Base-by-base conservation (phyloP, 352 stramenopile genomes). In the Globisporangium alternatum region DNA sequence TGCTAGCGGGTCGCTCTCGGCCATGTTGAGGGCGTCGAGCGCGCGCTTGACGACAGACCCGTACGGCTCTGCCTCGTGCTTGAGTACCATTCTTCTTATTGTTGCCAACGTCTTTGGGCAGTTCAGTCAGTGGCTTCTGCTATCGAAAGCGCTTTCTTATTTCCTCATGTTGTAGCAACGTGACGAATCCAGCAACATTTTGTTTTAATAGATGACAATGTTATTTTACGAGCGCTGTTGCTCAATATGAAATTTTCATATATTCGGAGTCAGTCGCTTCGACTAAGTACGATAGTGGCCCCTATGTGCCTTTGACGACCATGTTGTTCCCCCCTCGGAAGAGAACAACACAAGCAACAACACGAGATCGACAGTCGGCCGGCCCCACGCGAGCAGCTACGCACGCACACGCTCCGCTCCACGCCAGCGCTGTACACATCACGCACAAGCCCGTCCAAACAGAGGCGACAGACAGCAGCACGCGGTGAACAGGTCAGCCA, bases 241-340 rank as follows among this genome's bases (percentile, higher is more conserved):
- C 25, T 28, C 25, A 2, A 28, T n/a, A 28, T 1, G 25, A 28
- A 28, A 28, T 1, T 28, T 28, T 28, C 25, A 28, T 28, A 22
- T 8, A 5, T 49, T 49, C 5, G 44, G 44, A 49, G 44, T 49
- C 44, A 49, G 44, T 49, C 9, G 44, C 6, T 28, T 19, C n/a
- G 44, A 17, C 19, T 22, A 49, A 49, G 44, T 49, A 28, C 44
- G 44, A 49, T 7, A 4, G 10, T 10, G 1, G 39, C 13, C 13
- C 39, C 13, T 45, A 17, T 43, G 19, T 45, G 41, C 17, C 41
- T 45, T n/a, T 45, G 41, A 43, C 37, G 37, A 43, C 43, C 44
- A 49, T 49, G 44, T 49, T 48, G 43, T 48, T 48, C 44, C 44
- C 44, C 44, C 44, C 44, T 49, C 44, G 51, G 19, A 43, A 43